Evolutionary conservation across 495 filamentous ascomycete genomes (phyloP).

Genomic region (Aspergillus diversus): DNA sequence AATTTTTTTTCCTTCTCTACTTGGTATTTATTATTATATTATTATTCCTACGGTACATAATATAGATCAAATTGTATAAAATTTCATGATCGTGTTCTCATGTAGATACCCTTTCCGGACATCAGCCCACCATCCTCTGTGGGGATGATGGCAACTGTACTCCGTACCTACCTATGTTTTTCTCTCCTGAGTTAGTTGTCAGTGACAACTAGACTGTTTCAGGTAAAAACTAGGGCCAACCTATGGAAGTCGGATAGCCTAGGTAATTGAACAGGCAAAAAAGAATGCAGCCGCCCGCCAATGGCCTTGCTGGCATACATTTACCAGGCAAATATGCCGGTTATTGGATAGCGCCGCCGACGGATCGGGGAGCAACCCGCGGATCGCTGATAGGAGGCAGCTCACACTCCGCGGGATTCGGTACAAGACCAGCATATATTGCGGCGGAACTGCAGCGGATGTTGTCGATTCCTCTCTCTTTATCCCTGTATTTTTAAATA

Average conservation of each 20-base stretch:
- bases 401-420: conserved; percentile 20
- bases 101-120: too few relatives aligned
- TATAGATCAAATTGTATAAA: too few relatives aligned
- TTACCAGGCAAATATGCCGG: not conserved
- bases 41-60: too few relatives aligned
- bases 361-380: conserved; percentile 18
- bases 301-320: not conserved
- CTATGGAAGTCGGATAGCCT: not conserved
- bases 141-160: too few relatives aligned
- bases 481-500: not conserved
- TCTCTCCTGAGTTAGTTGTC: too few relatives aligned
- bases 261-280: not conserved
- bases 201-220: too few relatives aligned
- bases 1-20: too few relatives aligned
- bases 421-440: not conserved
- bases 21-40: too few relatives aligned
- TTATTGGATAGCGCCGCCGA: conserved; percentile 22
- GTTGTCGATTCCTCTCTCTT: not conserved
- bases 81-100: too few relatives aligned
- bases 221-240: not conserved
- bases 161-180: too few relatives aligned
- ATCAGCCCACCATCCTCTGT: too few relatives aligned
- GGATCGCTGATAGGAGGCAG: conserved; percentile 12
- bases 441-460: not conserved
- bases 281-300: not conserved